Evolutionary conservation across 192 early-diverging fungal species (phyloP).

Genomic region (Umbelopsis isabellina): DNA sequence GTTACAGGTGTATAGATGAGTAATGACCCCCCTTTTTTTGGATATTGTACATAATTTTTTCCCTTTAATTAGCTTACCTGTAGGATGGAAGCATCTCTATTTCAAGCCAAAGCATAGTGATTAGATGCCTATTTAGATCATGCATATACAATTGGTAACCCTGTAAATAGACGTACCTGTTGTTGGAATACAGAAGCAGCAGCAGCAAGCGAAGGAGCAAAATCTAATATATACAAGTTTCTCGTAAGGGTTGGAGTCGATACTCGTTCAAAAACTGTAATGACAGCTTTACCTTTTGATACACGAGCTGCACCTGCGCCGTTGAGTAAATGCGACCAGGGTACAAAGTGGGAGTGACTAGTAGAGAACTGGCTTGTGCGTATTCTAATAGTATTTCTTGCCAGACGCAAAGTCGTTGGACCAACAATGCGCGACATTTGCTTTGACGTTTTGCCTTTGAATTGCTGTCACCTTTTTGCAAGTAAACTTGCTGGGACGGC

Average conservation of each 20-base stretch:
- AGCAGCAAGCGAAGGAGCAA: conserved; percentile 3
- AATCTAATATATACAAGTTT: neutral
- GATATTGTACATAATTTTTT: neutral
- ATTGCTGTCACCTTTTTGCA: neutral
- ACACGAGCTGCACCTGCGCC: neutral
- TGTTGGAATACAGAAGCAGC: conserved; percentile 11
- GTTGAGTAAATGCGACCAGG: conserved; percentile 8
- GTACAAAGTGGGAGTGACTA: conserved; percentile 5
- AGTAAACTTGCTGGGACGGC: neutral
- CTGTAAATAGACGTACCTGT: neutral
- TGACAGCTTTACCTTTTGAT: neutral
- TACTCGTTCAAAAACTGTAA: neutral
- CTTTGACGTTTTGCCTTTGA: neutral
- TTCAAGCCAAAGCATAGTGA: neutral
- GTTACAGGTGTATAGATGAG: neutral
- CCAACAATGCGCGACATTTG: conserved; percentile 21
- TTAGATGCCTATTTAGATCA: neutral
- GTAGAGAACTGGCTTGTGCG: neutral
- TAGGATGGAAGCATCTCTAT: conserved; percentile 35
- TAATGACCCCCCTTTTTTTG: neutral
- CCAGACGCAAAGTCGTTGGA: neutral
- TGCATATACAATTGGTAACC: neutral
- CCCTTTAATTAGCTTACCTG: conserved; percentile 25
- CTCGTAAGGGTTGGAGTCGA: neutral
- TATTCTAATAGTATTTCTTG: conserved; percentile 2